These are phyloP conservation scores for Lagerstroemia speciosa DNA, from an alignment of 345 rosid genomes.

Conservation along the genomic window DNA sequence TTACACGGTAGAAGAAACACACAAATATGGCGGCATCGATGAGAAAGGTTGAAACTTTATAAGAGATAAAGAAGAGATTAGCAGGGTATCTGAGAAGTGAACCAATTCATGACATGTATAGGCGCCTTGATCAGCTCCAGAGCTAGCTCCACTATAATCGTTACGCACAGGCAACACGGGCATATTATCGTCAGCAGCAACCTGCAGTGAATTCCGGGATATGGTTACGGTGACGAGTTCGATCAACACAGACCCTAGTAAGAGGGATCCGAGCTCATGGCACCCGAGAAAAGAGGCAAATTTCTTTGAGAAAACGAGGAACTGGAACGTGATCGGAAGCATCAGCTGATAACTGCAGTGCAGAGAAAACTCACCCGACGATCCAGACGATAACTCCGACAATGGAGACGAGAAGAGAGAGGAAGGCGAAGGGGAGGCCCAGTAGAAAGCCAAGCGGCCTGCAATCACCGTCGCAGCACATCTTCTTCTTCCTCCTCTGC, in stretches of 20 bases:
- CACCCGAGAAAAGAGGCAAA: not conserved
- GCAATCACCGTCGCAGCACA: slow-evolving; percentile 61
- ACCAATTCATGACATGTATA: slow-evolving; percentile 54
- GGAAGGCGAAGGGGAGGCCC: slow-evolving; percentile 83
- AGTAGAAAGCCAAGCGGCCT: slow-evolving; percentile 78
- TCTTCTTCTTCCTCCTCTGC: slow-evolving; percentile 11
- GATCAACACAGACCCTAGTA: not conserved
- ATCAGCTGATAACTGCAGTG: no score
- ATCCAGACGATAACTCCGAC: slow-evolving; percentile 71
- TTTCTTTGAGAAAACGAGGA: not conserved
- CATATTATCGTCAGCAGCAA: slow-evolving; percentile 56
- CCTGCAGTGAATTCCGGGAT: slow-evolving; percentile 22
- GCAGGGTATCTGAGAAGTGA: slow-evolving; percentile 61
- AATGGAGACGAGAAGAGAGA: slow-evolving; percentile 63
- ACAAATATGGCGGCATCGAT: not conserved
- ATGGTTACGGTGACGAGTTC: not conserved
- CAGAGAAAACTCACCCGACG: slow-evolving; percentile 44
- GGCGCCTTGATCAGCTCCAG: slow-evolving; percentile 59
- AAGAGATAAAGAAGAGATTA: slow-evolving; percentile 9
- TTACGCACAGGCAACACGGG: slow-evolving; percentile 67
- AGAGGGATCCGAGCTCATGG: not conserved
- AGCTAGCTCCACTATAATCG: slow-evolving; percentile 51
- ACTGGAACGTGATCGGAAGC: not conserved
- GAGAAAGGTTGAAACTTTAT: not conserved
- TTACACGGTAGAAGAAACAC: not conserved